Conservation (phyloP, 1,284 basidiomycete genomes). For the Cutaneotrichosporon sp. region DNA sequence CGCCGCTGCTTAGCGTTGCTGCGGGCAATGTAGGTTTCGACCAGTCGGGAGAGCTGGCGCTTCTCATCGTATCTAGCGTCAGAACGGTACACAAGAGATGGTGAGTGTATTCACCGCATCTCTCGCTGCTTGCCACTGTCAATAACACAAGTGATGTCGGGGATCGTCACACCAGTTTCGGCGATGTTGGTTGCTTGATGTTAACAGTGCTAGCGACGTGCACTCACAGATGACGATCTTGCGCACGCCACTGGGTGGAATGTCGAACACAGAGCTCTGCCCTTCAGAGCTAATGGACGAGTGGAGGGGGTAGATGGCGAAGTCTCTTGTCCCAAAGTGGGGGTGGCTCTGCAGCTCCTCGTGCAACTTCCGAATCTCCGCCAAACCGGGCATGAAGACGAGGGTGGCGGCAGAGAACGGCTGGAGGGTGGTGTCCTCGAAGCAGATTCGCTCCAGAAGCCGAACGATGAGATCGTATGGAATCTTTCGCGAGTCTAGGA, state of each 20-base stretch:
- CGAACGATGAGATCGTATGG: conserved; percentile 85
- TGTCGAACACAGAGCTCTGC: conserved; percentile 86
- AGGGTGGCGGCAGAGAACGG: conserved; percentile 78
- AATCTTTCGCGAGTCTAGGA: conserved; percentile 85
- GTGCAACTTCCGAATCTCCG: conserved; percentile 85
- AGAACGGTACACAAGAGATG: no score
- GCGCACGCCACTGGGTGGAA: conserved; percentile 73
- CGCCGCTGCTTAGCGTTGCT: conserved; percentile 93
- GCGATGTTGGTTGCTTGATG: conserved; percentile 67
- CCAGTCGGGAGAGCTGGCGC: conserved; percentile 87
- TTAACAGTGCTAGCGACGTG: neutral
- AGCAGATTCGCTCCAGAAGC: conserved; percentile 86
- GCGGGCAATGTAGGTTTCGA: conserved; percentile 89
- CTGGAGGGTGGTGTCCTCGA: conserved; percentile 58
- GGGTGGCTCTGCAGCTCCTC: conserved; percentile 79
- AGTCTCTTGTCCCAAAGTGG: conserved; percentile 68
- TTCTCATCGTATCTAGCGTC: conserved; percentile 98
- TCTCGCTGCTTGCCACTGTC: conserved; percentile 91
- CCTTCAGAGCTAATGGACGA: conserved; percentile 88
- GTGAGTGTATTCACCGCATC: conserved; percentile 70
- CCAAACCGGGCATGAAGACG: conserved; percentile 90
- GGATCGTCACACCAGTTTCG: conserved; percentile 96
- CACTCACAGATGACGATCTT: conserved; percentile 83
- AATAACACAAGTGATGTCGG: conserved; percentile 97
- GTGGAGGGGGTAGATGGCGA: conserved; percentile 87